Conservation (phyloP, 2,329 filamentous ascomycete species). For the Aspergillus uvarum region DNA sequence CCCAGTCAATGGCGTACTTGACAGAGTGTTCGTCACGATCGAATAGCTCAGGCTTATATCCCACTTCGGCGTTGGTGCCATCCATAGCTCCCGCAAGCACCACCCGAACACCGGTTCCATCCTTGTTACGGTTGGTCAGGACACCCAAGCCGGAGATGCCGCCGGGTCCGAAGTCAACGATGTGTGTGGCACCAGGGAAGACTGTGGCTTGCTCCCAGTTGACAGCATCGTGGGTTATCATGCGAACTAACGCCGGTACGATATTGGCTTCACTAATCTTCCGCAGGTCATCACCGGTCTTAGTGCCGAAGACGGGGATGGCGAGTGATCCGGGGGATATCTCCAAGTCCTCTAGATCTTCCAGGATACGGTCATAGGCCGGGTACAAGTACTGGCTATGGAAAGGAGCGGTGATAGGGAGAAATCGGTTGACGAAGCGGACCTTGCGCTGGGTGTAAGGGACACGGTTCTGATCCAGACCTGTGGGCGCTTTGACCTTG, state of each 20-base stretch:
- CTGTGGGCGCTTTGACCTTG: slow-evolving; percentile 97
- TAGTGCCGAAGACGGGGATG: slow-evolving; percentile 87
- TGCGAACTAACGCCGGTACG: slow-evolving; percentile 79
- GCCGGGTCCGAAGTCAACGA: slow-evolving; percentile 94
- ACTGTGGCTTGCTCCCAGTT: slow-evolving; percentile 95
- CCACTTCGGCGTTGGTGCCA: slow-evolving; percentile 84
- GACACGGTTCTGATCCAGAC: slow-evolving; percentile 89
- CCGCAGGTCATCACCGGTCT: slow-evolving; percentile 81
- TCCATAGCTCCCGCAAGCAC: slow-evolving; percentile 93
- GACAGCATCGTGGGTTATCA: slow-evolving; percentile 92
- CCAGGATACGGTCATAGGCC: slow-evolving; percentile 77
- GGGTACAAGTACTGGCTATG: slow-evolving; percentile 91
- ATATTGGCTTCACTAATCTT: slow-evolving; percentile 70
- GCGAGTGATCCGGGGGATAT: slow-evolving; percentile 72
- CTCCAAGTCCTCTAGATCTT: slow-evolving; percentile 79
- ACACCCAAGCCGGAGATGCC: slow-evolving; percentile 95
- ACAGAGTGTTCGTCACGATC: slow-evolving; percentile 94
- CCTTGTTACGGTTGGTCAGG: slow-evolving; percentile 97
- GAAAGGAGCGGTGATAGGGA: slow-evolving; percentile 97
- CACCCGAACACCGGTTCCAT: slow-evolving; percentile 93
- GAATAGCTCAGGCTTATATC: slow-evolving; percentile 97
- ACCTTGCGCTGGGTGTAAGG: slow-evolving; percentile 95
- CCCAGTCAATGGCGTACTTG: slow-evolving; percentile 95
- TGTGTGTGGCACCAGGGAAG: slow-evolving; percentile 87
- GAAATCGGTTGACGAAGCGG: slow-evolving; percentile 93